Base-by-base conservation (phyloP, 192 early-diverging fungal genomes). In the Coemansia aciculifera region DNA sequence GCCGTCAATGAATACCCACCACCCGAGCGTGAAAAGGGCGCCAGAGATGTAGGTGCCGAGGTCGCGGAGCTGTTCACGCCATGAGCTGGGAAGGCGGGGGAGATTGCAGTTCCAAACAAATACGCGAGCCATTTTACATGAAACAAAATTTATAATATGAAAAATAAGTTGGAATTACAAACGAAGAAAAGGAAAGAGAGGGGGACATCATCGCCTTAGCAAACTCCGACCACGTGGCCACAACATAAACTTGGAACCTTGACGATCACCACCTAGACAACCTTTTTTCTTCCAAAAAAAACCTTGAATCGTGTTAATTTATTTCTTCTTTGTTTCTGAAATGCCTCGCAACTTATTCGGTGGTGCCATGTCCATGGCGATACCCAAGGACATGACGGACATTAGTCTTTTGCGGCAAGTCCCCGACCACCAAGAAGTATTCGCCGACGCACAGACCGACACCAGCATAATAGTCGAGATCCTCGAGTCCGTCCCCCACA, bases 371-470 rank as follows among this genome's bases (percentile, higher is more conserved):
- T 74, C 75, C 38, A 84, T 88, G 61, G 69, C 64, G 12, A 71
- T 93, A 11, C 91, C 92, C 12, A 38, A 38, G 34, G 62, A 70
- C 11, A 89, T 91, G 69, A 65, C 59, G 0, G 89, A 92, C 64
- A 84, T 85, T 54, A 95, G 94, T 68, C 60, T 85, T n/a, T 68
- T 96, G 13, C 90, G 95, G 32, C 73, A 92, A 48, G 86, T 98
- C 0, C 94, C 95, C 0, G 91, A 93, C 79, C 90, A 95, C 75
- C 95, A 98, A 77, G 95, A 98, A 69, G 95, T 96, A 6, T 98
- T 92, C 77, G 88, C 90, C 8, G 83, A 90, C 62, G 73, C 74
- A 27, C 76, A 64, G 6, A 89, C 85, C 5, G 89, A 94, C 68
- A 89, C 90, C 63, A 94, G 92, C 76, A 74, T 98, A 7, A 93